Base-by-base conservation (phyloP, 148 eudicot species). In the Pharnaceum exiguum region DNA sequence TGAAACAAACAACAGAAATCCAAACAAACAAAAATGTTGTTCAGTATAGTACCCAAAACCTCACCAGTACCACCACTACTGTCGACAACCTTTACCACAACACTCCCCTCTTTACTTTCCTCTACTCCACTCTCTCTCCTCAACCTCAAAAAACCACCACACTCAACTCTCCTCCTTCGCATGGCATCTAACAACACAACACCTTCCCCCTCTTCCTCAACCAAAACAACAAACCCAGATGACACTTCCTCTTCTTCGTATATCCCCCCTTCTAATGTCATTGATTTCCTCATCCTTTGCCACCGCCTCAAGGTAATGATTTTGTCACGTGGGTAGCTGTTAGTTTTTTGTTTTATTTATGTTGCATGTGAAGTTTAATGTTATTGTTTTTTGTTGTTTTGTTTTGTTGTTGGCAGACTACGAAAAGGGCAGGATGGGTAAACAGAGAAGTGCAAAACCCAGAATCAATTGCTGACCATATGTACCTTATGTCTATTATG, bases 401-500 rank as follows among this genome's bases (percentile, higher is more conserved):
- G n/a, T 40, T 40, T 12, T 45, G 38, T 51, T 74, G 50, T 7
- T 40, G 45, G 19, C 68, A 93, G 96, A 75, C 83, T 28, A 93
- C 99, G 11, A 93, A 88, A 75, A 80, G 99, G 75, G 76, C 88
- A 5, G 99, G 99, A 37, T 93, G 99, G 99, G 78, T 93, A 39
- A 56, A 65, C 68, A 79, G 73, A 58, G 79, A 72, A 5, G 77
- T 93, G 24, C 29, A 75, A 46, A 76, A 73, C 69, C 99, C 99
- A 9, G 99, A 93, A 62, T 93, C 99, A 0, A 75, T 93, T 57
- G 83, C 95, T 21, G 99, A 93, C 67, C 99, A 93, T 66, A 93
- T 93, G 96, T 83, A 93, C 55, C 79, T 96, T 25, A 93, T 88
- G 99, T 96, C 95, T 25, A 57, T 93, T 32, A 93, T 93, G 99